Base-by-base conservation (phyloP, 148 eudicot genomes). In the Fagopyrum tataricum region DNA sequence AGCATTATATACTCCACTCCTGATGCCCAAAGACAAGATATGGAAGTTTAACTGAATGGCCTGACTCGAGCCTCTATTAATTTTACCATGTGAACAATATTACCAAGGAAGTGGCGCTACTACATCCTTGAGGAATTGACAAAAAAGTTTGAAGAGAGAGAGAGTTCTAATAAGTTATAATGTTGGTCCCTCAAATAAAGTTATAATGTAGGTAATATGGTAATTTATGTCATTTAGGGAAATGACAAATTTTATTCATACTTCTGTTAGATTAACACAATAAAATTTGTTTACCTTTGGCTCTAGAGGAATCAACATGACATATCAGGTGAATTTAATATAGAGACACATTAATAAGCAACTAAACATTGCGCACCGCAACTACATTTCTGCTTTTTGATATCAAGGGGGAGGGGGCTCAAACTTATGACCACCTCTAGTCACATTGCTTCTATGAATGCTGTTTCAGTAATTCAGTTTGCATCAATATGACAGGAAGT, bases 11-110 rank as follows among this genome's bases (percentile, higher is more conserved):
- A 14, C 26, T 13, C 17, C 68, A 62, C 42, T 23, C 23, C 23
- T 62, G 68, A 62, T 62, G 42, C 40, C 42, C 42, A 37, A 62
- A 62, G 9, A 52, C 18, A 52, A 52, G 56, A 52, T 52, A 52
- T 15, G 56, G 20, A 5, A 52, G 61, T 55, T 55, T 55, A 55
- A 24, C 21, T 20, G 3, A 18, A 8, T 11, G 21, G 23, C 24
- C 61, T n/a, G 61, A 10, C 26, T 55, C 24, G n/a, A n/a, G n/a
- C n/a, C n/a, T n/a, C n/a, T n/a, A n/a, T n/a, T n/a, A n/a, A n/a
- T n/a, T n/a, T n/a, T n/a, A n/a, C n/a, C n/a, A n/a, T n/a, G n/a
- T n/a, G n/a, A n/a, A n/a, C n/a, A n/a, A n/a, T n/a, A n/a, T n/a
- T n/a, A n/a, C n/a, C n/a, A n/a, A 31, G 37, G 37, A 31, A 31